Conservation (phyloP, 2,329 filamentous ascomycete genomes). For the Stagonosporopsis rhizophila region DNA sequence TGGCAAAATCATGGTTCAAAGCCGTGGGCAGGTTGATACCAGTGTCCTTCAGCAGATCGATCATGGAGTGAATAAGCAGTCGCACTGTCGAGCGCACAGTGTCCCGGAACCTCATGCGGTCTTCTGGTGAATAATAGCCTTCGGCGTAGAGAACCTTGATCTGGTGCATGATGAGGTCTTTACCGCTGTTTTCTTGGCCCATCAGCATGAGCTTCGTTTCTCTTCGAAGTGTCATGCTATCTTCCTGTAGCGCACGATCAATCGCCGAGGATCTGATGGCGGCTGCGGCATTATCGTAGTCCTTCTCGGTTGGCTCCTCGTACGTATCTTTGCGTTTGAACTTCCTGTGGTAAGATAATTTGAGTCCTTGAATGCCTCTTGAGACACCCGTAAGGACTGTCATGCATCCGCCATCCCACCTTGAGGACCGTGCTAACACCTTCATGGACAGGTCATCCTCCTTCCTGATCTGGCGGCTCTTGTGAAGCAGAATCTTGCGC, state of each 20-base stretch:
- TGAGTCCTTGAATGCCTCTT: slow-evolving; percentile 43
- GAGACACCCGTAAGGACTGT: slow-evolving; percentile 40
- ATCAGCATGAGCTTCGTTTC: slow-evolving; percentile 47
- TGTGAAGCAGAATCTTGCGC: slow-evolving; percentile 47
- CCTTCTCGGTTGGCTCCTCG: slow-evolving; percentile 37
- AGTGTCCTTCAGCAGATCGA: slow-evolving; percentile 45
- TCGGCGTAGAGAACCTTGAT: slow-evolving; percentile 47
- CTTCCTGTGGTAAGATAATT: slow-evolving; percentile 39
- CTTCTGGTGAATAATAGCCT: slow-evolving; percentile 41
- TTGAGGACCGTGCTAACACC: slow-evolving; percentile 39
- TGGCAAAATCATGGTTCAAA: slow-evolving; percentile 40
- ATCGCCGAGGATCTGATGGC: slow-evolving; percentile 46
- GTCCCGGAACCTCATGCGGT: slow-evolving; percentile 37
- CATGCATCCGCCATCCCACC: slow-evolving; percentile 39
- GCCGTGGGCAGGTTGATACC: slow-evolving; percentile 37
- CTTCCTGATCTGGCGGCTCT: slow-evolving; percentile 45
- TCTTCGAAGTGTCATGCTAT: slow-evolving; percentile 40
- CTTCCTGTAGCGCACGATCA: slow-evolving; percentile 43
- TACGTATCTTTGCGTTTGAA: slow-evolving; percentile 28
- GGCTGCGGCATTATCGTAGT: slow-evolving; percentile 43
- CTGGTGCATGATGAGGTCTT: slow-evolving; percentile 47
- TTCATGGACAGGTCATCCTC: slow-evolving; percentile 41
- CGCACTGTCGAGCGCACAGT: slow-evolving; percentile 41
- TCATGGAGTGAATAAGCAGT: slow-evolving; percentile 45
- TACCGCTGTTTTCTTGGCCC: slow-evolving; percentile 39